Evolutionary conservation across 2,329 filamentous ascomycete genomes (phyloP).

Genomic region (Aspergillus fischeri): DNA sequence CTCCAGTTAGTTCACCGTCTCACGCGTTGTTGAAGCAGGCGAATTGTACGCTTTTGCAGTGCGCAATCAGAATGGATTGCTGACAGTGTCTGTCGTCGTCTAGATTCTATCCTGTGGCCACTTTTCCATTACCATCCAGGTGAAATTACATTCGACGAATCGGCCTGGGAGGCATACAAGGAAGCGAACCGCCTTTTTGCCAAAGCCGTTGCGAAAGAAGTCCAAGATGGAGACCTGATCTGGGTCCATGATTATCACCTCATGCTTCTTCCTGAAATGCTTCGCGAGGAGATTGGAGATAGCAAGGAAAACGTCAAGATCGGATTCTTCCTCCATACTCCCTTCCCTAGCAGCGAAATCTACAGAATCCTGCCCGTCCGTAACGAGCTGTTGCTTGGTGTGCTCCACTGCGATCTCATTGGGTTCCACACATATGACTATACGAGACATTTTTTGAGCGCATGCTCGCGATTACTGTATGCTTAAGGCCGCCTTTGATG

Average conservation of each 20-base stretch:
- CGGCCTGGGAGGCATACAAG: conserved; percentile 82
- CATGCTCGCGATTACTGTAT: conserved; percentile 87
- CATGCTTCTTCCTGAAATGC: conserved; percentile 89
- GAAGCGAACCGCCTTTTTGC: conserved; percentile 89
- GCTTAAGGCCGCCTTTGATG: conserved; percentile 21
- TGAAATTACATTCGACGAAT: conserved; percentile 94
- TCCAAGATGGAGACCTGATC: conserved; percentile 84
- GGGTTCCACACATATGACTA: conserved; percentile 98
- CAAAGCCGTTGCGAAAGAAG: conserved; percentile 74
- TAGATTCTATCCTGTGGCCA: conserved; percentile 92
- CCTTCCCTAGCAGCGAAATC: conserved; percentile 91
- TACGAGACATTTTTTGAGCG: conserved; percentile 87
- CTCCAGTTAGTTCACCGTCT: conserved; percentile 62
- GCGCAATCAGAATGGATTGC: conserved; percentile 1
- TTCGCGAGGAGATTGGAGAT: conserved; percentile 78
- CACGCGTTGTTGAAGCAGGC: neutral
- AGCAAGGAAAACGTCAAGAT: conserved; percentile 87
- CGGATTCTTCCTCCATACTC: conserved; percentile 93
- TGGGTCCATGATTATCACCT: conserved; percentile 98
- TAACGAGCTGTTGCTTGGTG: conserved; percentile 75
- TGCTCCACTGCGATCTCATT: conserved; percentile 86
- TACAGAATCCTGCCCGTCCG: conserved; percentile 89
- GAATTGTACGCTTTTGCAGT: neutral
- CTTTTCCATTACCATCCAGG: conserved; percentile 96
- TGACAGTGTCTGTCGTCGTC: conserved; percentile 7